A percentile compares a stretch with the other conserved stretches of the same genome.
Evolutionary conservation across 345 rosid species (phyloP).

Genomic region (Syzygium aromaticum): DNA sequence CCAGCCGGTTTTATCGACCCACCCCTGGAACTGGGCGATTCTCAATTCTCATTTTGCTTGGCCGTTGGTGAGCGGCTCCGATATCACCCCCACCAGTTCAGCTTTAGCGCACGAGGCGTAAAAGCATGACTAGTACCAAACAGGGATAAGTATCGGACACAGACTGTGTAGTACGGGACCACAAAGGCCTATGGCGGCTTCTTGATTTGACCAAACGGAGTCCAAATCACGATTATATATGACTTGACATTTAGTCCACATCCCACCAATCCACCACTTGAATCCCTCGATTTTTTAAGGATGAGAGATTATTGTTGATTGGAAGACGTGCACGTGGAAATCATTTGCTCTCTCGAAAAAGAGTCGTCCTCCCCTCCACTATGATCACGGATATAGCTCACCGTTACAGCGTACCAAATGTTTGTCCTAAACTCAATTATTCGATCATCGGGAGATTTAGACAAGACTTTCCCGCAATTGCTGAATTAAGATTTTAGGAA

Average conservation of each 20-base stretch:
- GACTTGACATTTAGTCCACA: background rate
- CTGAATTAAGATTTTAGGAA: background rate
- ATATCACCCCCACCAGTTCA: background rate
- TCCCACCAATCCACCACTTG: background rate
- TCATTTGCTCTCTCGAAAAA: background rate
- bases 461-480: background rate
- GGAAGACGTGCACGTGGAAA: background rate
- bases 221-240: background rate
- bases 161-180: background rate
- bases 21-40: too few species aligned
- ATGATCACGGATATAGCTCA: background rate
- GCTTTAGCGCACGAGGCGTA: too few species aligned
- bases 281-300: background rate
- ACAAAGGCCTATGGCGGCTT: background rate
- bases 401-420: background rate
- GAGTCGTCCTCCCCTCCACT: background rate
- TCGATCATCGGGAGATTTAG: background rate
- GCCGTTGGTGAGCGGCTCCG: too few species aligned
- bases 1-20: too few species aligned
- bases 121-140: background rate
- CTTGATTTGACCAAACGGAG: background rate
- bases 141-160: background rate
- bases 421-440: background rate
- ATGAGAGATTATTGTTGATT: background rate
- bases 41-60: too few species aligned